Base-by-base conservation (phyloP, 2,329 filamentous ascomycete species). In the Chaetomium strumarium region DNA sequence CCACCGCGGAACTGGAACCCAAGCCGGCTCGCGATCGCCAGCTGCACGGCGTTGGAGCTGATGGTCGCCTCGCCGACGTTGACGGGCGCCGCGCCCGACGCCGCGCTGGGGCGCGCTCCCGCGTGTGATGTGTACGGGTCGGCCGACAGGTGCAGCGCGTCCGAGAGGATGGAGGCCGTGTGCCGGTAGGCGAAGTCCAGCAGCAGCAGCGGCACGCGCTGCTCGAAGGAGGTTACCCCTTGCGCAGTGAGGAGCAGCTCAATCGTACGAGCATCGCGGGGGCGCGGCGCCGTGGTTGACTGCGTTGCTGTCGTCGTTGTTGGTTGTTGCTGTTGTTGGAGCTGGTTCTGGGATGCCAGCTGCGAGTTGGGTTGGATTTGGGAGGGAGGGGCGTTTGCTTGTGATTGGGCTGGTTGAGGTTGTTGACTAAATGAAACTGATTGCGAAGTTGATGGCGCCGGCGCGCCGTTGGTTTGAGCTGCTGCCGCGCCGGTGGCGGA, bases 121-220 rank as follows among this genome's bases (percentile, higher is more conserved):
- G 79, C 79, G 51, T 81, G 76, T 7, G 75, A 71, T 17, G 80
- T 75, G 71, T 88, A 86, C 8, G 85, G 85, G 67, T 89, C 85
- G 7, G 80, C 78, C 6, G 79, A 77, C 24, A 88, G 78, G 63
- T 87, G 84, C 14, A 88, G 70, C 7, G 83, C 84, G 70, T 90
- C 86, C 59, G 75, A 81, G 17, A 91, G 80, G 34, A 91, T 76
- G 52, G 80, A 78, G 1, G 82, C 83, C 10, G 85, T 88, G 75
- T 90, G 88, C 36, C 88, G 83, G 77, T 93, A 93, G 45, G 88
- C 86, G 66, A 92, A 92, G 72, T 93, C 88, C 67, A 93, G 83
- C 45, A 93, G 83, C 53, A 91, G 83, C 0, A 92, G 79, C 0
- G 88, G 88, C 1, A 93, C 88, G 63, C 88, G 87, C 67, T 86